These are phyloP conservation scores for Luvunga scandens DNA, from an alignment of 345 rosid genomes.

Conservation along the genomic window DNA sequence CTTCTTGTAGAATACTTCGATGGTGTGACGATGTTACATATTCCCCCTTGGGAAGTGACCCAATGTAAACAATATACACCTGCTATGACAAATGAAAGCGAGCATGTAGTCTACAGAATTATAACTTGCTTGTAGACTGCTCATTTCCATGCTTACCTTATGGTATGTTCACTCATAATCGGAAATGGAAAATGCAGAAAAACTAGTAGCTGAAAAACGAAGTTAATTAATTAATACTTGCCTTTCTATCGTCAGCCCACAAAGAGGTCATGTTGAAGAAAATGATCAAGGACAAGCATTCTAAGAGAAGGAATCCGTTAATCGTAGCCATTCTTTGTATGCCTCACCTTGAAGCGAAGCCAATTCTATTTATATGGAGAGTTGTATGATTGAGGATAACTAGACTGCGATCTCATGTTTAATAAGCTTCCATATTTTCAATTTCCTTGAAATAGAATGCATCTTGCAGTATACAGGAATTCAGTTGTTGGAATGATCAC, in stretches of 20 bases:
- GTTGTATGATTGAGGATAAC: not conserved
- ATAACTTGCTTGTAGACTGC: no score
- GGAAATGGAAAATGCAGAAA: not conserved
- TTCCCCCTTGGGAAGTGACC: constrained; percentile 28
- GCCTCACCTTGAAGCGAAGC: not conserved
- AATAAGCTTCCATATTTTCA: not conserved
- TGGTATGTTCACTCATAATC: not conserved
- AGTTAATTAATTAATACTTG: not conserved
- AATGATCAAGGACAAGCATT: not conserved
- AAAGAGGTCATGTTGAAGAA: not conserved
- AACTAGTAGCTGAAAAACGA: not conserved
- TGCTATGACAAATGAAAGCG: not conserved
- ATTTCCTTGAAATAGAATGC: not conserved
- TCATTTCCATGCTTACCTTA: no score
- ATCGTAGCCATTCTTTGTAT: not conserved
- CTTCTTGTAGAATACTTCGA: constrained; percentile 23
- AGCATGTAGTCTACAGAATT: not conserved
- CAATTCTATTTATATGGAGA: not conserved
- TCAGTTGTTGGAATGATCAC: not conserved
- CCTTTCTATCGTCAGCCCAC: not conserved
- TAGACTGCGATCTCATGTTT: not conserved
- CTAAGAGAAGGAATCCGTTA: not conserved
- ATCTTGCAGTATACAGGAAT: no score
- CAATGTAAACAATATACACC: constrained; percentile 42
- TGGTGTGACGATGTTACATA: constrained; percentile 24